These are phyloP conservation scores for Amaranthus tricolor DNA, from an alignment of 179 eudicot species.

Conservation along the genomic window DNA sequence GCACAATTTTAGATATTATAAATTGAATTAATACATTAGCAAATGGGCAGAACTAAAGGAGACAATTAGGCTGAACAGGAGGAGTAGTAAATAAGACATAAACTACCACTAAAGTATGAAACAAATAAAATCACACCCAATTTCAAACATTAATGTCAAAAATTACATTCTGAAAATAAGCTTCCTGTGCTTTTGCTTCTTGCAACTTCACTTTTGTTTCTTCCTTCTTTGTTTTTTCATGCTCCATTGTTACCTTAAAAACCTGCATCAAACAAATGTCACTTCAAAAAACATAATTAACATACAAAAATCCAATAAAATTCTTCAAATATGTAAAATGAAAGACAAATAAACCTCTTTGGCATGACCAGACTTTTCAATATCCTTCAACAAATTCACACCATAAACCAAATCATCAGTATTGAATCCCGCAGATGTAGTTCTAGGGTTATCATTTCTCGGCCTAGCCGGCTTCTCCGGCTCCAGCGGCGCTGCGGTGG, in stretches of 20 bases:
- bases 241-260: constrained; percentile 40
- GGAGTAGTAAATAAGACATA: too few relatives aligned
- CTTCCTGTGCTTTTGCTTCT: constrained; percentile 60
- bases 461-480: constrained; percentile 40
- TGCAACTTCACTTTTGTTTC: constrained; percentile 45
- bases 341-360: constrained; percentile 39
- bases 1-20: too few relatives aligned
- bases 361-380: constrained; percentile 49
- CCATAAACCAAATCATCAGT: constrained; percentile 79
- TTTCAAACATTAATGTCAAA: background rate
- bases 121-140: background rate
- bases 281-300: background rate
- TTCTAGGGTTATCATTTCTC: constrained; percentile 65
- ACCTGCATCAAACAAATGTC: constrained; percentile 7
- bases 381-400: constrained; percentile 43
- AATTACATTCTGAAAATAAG: constrained; percentile 70
- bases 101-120: too few relatives aligned
- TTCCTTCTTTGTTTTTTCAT: constrained; percentile 67
- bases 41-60: too few relatives aligned
- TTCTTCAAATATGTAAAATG: background rate
- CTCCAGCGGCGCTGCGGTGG: constrained; percentile 19
- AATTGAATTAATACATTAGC: too few relatives aligned
- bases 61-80: too few relatives aligned
- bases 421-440: constrained; percentile 75
- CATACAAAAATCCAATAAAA: background rate